Percentiles rank a stretch among this genome's conserved stretches.
Conservation (phyloP, 2,329 filamentous ascomycete species). For the Epichloe hybrida region DNA sequence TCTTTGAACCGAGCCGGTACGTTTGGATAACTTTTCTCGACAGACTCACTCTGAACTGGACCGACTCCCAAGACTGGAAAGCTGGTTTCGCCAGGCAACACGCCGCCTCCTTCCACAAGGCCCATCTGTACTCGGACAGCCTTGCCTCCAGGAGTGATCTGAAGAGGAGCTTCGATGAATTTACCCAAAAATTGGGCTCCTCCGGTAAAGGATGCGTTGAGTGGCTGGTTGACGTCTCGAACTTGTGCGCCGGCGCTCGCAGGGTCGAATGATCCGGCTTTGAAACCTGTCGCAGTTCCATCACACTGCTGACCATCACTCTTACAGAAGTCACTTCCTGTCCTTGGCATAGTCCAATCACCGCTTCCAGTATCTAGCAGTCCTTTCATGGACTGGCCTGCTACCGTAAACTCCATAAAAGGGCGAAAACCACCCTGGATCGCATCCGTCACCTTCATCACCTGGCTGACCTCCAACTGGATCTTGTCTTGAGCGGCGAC, state of each 20-base stretch:
- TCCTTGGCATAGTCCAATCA: not conserved
- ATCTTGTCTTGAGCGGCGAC: not conserved
- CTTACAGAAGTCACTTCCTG: not conserved
- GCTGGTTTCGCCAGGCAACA: not conserved
- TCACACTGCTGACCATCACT: not conserved
- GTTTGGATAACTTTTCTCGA: not conserved
- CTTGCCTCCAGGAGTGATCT: not conserved
- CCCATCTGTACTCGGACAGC: not conserved
- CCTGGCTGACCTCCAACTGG: not conserved
- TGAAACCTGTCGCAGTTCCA: not conserved
- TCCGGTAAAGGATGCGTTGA: not conserved
- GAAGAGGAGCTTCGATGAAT: conserved; percentile 1
- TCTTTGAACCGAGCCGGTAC: not conserved
- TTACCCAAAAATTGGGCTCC: not conserved
- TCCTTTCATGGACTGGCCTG: not conserved
- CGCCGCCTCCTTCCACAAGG: not conserved
- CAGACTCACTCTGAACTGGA: not conserved
- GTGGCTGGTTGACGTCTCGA: not conserved
- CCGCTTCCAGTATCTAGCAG: conserved; percentile 3
- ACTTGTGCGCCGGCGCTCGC: not conserved
- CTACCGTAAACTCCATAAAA: conserved; percentile 1
- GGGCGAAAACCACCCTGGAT: not conserved
- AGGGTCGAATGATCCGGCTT: not conserved
- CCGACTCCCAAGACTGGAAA: not conserved
- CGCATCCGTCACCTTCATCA: not conserved